phyloP scores from a whole-genome alignment of 495 filamentous ascomycete species.

The Xylaria cubensis region DNA sequence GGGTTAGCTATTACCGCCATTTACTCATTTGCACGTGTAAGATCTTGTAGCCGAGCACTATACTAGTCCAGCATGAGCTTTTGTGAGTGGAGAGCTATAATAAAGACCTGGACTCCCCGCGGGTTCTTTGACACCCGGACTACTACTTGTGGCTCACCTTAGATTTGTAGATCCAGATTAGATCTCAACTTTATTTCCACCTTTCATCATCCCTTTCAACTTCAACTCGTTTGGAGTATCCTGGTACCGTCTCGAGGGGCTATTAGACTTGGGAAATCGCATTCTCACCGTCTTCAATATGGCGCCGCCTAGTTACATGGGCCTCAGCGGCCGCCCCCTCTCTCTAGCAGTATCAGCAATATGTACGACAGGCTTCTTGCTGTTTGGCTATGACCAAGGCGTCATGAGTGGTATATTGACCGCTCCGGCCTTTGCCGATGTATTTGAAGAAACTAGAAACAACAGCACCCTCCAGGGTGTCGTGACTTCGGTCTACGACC shows the following conservation, averaged over 20 bases:
- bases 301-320: conserved; percentile 60
- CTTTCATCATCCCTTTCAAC: not conserved
- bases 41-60: conserved; percentile 8
- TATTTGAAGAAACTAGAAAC: conserved; percentile 70
- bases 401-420: conserved; percentile 83
- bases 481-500: conserved; percentile 84
- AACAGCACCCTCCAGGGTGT: conserved; percentile 78
- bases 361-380: conserved; percentile 74
- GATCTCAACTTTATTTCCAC: not conserved
- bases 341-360: conserved; percentile 69
- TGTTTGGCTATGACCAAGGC: conserved; percentile 75
- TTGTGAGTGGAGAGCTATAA: conserved; percentile 2
- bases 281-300: conserved; percentile 36
- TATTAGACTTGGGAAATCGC: conserved; percentile 12
- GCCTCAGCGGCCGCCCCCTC: conserved; percentile 68
- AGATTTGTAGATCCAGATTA: conserved; percentile 7
- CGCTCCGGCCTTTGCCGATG: conserved; percentile 69
- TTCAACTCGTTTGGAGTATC: conserved; percentile 5
- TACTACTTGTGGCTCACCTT: conserved; percentile 4
- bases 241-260: not conserved
- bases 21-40: conserved; percentile 14
- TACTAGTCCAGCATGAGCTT: not conserved
- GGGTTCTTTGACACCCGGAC: not conserved
- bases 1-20: not conserved
- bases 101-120: conserved; percentile 17